Base-by-base conservation (phyloP, 2,329 filamentous ascomycete species). In the Thelonectria olida region DNA sequence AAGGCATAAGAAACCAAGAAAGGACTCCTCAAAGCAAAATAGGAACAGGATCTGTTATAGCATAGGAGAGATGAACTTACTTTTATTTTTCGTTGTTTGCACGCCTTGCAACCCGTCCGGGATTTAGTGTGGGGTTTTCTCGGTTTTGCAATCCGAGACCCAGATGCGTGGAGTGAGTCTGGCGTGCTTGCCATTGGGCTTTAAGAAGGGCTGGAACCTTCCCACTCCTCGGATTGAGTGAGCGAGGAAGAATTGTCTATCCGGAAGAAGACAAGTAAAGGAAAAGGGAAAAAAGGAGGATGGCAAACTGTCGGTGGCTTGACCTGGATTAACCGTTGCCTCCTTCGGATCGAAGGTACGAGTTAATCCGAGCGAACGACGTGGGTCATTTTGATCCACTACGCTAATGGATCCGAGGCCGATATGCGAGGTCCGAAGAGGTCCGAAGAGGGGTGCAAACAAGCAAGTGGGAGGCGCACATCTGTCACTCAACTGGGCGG, bases 81-180 rank as follows among this genome's bases (percentile, higher is more conserved):
- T 45, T 54, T 54, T 19, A 54, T 54, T 25, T 54, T 54, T 36
- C 51, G 31, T n/a, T 34, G 28, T 20, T 54, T 54, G 20, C 51
- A 54, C 12, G 39, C 38, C 15, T 15, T 45, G 39, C 51, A 54
- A 7, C 51, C 51, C 12, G 39, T 54, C 20, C 51, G 51, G 22
- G 51, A 45, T 17, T 54, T 54, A n/a, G 51, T 54, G 38, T 54
- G 51, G 6, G 51, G 4, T 19, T 22, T 45, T 23, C 51, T 44
- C 23, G 39, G 38, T n/a, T 45, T 44, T n/a, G 17, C n/a, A 44
- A 45, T 9, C 27, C 39, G 51, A 22, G 17, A 23, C 3, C 34
- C 39, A 10, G 51, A 34, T 22, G 12, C 39, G 5, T 15, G 23
- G 9, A 39, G 17, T 9, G 39, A 54, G 15, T 54, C 51, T 27